Conservation (phyloP, 176 grass and related monocot genomes). For the Musa itinerans region DNA sequence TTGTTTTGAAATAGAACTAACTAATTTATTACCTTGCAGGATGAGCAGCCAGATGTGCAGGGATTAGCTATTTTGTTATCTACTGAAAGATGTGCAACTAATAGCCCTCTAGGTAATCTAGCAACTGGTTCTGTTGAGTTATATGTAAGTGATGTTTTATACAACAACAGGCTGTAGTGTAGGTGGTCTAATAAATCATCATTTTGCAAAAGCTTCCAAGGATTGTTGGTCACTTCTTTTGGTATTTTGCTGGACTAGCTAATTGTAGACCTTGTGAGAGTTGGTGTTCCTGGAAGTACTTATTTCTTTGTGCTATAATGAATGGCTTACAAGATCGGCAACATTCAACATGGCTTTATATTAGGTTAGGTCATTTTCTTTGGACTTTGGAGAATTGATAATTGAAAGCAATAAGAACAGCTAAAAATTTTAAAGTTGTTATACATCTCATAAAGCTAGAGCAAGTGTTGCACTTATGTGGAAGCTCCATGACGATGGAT, state of each 20-base stretch:
- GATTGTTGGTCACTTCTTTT: too few species aligned
- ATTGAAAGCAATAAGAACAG: background rate
- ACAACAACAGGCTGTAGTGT: background rate
- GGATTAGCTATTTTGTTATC: slow-evolving; percentile 82
- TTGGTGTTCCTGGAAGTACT: background rate
- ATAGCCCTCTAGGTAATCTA: slow-evolving; percentile 82
- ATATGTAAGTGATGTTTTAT: background rate
- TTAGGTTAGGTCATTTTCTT: background rate
- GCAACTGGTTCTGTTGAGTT: slow-evolving; percentile 18
- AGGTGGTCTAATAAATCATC: background rate
- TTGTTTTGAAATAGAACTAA: background rate
- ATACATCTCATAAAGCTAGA: background rate
- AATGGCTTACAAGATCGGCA: background rate
- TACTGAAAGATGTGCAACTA: slow-evolving; percentile 85
- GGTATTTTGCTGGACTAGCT: background rate
- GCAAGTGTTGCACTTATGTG: background rate
- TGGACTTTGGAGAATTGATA: background rate
- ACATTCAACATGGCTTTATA: background rate
- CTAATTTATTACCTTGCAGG: slow-evolving; percentile 47
- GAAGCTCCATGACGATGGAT: too few species aligned
- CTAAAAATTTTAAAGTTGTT: background rate
- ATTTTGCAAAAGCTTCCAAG: background rate
- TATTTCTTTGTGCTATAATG: background rate
- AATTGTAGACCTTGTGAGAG: background rate
- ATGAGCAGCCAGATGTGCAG: slow-evolving; percentile 92